Evolutionary conservation across 768 basidiomycete genomes (phyloP), one percentile per base, ranked within the genome.

Genomic region (Tylopilus vinaceipallidus): DNA sequence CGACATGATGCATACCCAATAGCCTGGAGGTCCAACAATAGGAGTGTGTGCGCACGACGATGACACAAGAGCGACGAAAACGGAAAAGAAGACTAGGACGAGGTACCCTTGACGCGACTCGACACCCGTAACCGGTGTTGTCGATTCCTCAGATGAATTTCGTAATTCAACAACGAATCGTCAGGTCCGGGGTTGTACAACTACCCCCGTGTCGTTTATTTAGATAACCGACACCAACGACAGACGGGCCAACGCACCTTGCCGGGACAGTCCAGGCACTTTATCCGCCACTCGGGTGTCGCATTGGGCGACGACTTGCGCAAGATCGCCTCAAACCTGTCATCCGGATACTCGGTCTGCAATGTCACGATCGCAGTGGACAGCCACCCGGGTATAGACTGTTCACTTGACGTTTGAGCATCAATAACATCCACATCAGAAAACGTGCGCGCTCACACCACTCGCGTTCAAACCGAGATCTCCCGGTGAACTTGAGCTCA

Each of bases 201-300:
- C 85, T 94, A 60, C 29, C 32, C 45, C 53, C 53, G 32, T n/a
- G n/a, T n/a, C 27, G 27, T 29, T 12, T 29, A 29, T 29, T 53
- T 22, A 55, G 39, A 30, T 24, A 34, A 27, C n/a, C 17, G 2
- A 7, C 30, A 41, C 8, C 8, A 29, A 36, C 6, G 14, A 26
- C 23, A 2, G 11, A 16, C 7, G 11, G 2, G n/a, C 16, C 24
- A 2, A 49, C 57, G 23, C 52, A 91, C 92, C 80, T 94, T 95
- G 61, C 92, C 92, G 57, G 93, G 93, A 69, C 93, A 95, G 66
- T 97, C 93, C 56, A 83, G 63, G 66, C 93, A 97, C 67, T 88
- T 93, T 63, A 95, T 79, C 16, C 91, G 80, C 94, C 95, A 98
- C 67, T 95, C 93, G 6, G 81, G 78, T 20, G 74, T 67, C n/a